Percentiles rank a stretch among this genome's conserved stretches.
Conservation (phyloP, 164 flowering plant genomes). For the Tetracentron sinense region DNA sequence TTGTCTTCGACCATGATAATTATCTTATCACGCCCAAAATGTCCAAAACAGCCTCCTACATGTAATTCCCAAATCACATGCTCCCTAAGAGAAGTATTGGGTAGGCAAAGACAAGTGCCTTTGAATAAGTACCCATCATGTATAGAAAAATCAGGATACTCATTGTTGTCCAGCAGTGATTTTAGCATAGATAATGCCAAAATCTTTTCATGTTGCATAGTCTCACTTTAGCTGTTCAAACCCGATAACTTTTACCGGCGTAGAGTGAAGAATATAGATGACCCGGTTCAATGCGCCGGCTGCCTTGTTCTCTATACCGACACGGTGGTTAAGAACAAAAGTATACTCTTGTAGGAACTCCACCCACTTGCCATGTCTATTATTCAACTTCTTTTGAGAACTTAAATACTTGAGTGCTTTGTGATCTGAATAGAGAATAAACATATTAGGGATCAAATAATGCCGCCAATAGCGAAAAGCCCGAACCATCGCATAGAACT, state of each 20-base stretch:
- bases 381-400: too few relatives aligned
- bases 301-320: not conserved
- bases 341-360: too few relatives aligned
- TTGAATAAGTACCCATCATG: not conserved
- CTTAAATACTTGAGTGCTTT: too few relatives aligned
- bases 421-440: too few relatives aligned
- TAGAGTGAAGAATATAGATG: not conserved
- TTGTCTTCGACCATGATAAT: not conserved
- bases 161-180: too few relatives aligned
- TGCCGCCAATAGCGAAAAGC: too few relatives aligned
- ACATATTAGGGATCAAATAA: too few relatives aligned
- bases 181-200: too few relatives aligned
- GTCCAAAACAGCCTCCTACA: not conserved
- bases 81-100: not conserved
- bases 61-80: not conserved
- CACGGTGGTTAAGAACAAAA: too few relatives aligned
- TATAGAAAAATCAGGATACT: not conserved
- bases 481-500: too few relatives aligned
- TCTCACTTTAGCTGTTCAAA: not conserved
- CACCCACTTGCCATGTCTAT: too few relatives aligned
- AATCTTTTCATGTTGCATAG: not conserved
- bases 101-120: not conserved
- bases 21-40: not conserved
- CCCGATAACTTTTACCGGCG: not conserved
- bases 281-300: not conserved